A percentile compares a stretch with the other conserved stretches of the same genome.
phyloP scores from a whole-genome alignment of 2,329 filamentous ascomycete species.

The Hymenoscyphus scutula region DNA sequence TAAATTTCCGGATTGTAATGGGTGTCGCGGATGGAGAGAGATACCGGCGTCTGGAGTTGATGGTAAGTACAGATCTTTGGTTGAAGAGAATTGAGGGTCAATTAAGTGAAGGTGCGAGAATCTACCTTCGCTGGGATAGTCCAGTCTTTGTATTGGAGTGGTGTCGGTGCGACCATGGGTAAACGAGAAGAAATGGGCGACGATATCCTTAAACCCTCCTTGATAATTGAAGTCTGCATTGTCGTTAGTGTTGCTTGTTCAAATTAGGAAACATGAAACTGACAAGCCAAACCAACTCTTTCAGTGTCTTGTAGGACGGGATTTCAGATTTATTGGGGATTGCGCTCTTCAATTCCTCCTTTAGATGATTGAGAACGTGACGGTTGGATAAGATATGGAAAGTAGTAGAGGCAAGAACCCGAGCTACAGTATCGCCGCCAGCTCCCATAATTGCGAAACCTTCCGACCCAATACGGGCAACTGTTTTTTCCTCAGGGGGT shows the following conservation, averaged over 20 bases:
- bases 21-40: slow-evolving; percentile 22
- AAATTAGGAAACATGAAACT: neutral
- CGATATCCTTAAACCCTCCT: slow-evolving; percentile 15
- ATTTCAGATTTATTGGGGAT: slow-evolving; percentile 20
- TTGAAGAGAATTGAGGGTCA: too few relatives aligned
- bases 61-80: too few relatives aligned
- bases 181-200: neutral
- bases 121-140: slow-evolving; percentile 12
- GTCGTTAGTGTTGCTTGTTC: neutral
- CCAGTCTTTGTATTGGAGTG: slow-evolving; percentile 22
- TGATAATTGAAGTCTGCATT: slow-evolving; percentile 16
- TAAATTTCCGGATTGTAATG: slow-evolving; percentile 37
- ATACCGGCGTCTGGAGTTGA: slow-evolving; percentile 18
- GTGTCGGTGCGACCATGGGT: neutral
- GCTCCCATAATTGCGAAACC: slow-evolving; percentile 16
- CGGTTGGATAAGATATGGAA: slow-evolving; percentile 17
- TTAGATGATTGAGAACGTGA: slow-evolving; percentile 20
- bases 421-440: slow-evolving; percentile 16
- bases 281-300: slow-evolving; percentile 7
- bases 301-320: slow-evolving; percentile 26
- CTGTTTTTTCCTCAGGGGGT: slow-evolving; percentile 21
- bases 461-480: slow-evolving; percentile 15
- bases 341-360: slow-evolving; percentile 19
- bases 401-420: slow-evolving; percentile 10
- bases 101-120: too few relatives aligned